Evolutionary conservation across 176 grass and related monocot genomes (phyloP).

Genomic region (Aechmea fasciata): DNA sequence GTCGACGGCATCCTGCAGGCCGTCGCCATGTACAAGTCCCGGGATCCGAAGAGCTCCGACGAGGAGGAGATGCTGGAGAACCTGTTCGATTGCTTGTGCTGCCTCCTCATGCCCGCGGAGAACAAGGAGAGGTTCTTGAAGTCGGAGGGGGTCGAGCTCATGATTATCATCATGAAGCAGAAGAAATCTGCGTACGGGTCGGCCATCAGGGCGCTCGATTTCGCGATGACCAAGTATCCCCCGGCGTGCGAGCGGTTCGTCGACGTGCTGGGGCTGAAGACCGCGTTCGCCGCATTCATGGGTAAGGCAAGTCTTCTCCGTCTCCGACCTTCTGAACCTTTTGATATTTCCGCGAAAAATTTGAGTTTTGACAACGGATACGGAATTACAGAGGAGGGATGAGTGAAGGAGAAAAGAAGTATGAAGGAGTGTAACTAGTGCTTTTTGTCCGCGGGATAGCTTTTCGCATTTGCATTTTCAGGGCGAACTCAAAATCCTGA

Average conservation of each 20-base stretch:
- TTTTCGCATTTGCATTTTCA: no score
- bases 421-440: no score
- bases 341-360: background rate
- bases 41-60: constrained; percentile 72
- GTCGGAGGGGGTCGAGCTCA: constrained; percentile 84
- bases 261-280: constrained; percentile 89
- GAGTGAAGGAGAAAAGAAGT: no score
- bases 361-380: background rate
- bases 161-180: constrained; percentile 99
- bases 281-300: constrained; percentile 85
- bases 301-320: constrained; percentile 84
- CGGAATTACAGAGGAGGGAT: no score
- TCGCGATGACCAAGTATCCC: constrained; percentile 88
- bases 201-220: constrained; percentile 65
- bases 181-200: constrained; percentile 86
- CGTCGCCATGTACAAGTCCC: constrained; percentile 85
- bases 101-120: constrained; percentile 73
- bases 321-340: background rate
- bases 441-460: no score
- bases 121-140: constrained; percentile 99
- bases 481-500: no score
- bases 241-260: constrained; percentile 87
- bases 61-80: constrained; percentile 99
- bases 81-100: constrained; percentile 86
- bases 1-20: constrained; percentile 81